phyloP scores from a whole-genome alignment of 1,284 basidiomycete genomes.

The Irpex lacteus region DNA sequence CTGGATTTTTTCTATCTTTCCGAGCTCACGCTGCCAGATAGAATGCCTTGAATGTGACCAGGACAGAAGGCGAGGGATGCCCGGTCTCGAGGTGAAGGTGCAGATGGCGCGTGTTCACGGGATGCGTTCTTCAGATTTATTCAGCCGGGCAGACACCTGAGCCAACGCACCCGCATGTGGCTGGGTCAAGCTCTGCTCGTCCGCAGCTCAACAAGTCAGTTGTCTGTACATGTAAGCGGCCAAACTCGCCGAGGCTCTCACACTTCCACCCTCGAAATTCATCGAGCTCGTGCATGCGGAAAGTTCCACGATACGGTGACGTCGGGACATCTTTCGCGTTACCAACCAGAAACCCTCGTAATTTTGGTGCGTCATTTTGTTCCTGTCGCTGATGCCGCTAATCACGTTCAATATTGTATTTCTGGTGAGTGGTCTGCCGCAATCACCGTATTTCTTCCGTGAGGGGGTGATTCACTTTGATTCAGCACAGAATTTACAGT shows the following conservation, averaged over 20 bases:
- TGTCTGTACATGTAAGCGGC: background rate
- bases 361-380: background rate
- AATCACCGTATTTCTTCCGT: background rate
- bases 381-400: too few relatives aligned
- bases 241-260: background rate
- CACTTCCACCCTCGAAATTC: background rate
- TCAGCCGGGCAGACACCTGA: background rate
- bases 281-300: background rate
- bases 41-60: background rate
- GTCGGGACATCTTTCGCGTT: background rate
- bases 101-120: background rate
- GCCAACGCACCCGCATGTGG: background rate
- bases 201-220: too few relatives aligned
- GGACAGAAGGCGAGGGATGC: background rate
- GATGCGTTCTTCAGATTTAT: background rate
- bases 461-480: background rate
- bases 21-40: background rate
- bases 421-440: too few relatives aligned
- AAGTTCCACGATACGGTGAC: background rate
- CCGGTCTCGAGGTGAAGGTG: background rate
- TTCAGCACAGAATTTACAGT: too few relatives aligned
- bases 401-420: too few relatives aligned
- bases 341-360: background rate
- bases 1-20: background rate
- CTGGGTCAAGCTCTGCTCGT: background rate